Base-by-base conservation (phyloP, 2,329 filamentous ascomycete species). In the Rutstroemia sp. region DNA sequence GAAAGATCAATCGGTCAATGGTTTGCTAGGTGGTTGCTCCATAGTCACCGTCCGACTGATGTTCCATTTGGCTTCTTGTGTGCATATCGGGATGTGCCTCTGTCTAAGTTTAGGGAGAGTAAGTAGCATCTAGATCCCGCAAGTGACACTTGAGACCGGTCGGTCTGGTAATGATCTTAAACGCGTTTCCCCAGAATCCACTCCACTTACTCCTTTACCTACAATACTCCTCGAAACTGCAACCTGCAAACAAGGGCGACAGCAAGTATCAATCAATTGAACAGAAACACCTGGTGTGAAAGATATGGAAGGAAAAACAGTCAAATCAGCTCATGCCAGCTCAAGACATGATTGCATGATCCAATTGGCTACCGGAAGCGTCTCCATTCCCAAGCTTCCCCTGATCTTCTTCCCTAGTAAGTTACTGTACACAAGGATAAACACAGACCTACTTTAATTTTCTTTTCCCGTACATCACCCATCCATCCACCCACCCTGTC, bases 391-490 rank as follows among this genome's bases (percentile, higher is more conserved):
- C 44, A 23, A 41, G 10, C 19, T 48, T 48, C 51, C 51, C 51
- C 51, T 54, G 44, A 54, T 54, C 48, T 48, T 48, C 21, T 48
- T n/a, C 17, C 50, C 41, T 21, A 10, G 50, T 37, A 19, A 19
- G 19, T 19, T 19, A 19, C 19, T 19, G 19, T 19, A 34, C 39
- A 49, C 37, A 42, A 54, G 34, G 37, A 46, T 37, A 21, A 48
- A 42, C n/a, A 42, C 39, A 19, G 46, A 30, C 44, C 12, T 46
- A 46, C 17, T 48, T 21, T 42, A 42, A 42, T 42, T 19, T 42
- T 42, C 39, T 19, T 19, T 42, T 42, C 39, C 19, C n/a, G 19
- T 19, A 42, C 39, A 34, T 34, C 30, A 10, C 4, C 30, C 30
- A 12, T 34, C 30, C 30, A 34, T 10, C 30, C 30, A 34, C 12